Base-by-base conservation (phyloP, 1,284 basidiomycete species). In the Tylopilus sp. region DNA sequence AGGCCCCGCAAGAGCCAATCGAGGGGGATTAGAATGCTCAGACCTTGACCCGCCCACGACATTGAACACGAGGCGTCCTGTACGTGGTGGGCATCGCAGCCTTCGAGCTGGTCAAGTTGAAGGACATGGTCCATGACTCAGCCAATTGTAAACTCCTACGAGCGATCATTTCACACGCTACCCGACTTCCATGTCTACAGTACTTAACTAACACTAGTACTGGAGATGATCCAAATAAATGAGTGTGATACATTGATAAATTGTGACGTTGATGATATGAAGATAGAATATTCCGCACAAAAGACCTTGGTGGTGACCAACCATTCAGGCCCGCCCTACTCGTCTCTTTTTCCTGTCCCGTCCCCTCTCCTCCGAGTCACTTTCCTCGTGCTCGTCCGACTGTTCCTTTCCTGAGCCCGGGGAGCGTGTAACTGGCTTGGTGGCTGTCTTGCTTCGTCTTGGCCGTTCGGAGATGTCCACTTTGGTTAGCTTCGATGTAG, bases 1-100 rank as follows among this genome's bases (percentile, higher is more conserved):
- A 68, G 77, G 67, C 78, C 54, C 76, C 36, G 77, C 76, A 32
- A 77, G 72, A 66, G 74, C 76, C 76, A n/a, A 77, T 77, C 77
- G 18, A 67, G 66, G 74, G 69, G 65, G 76, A 78, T 69, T 62
- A 10, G 2, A 7, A 78, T 67, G 56, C 78, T 79, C 76, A 79
- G 78, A 77, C 78, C 77, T 77, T 80, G 63, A 67, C 77, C 75
- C 68, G 74, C 73, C 77, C 75, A 29, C 29, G 29, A 79, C 7
- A 39, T 33, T 6, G 53, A 66, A 71, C 58, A 62, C 6, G 0
- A 47, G 33, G 10, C 61, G 38, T 68, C 72, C 67, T 65, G 53
- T 79, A 53, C 59, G 74, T 68, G 62, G 68, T 77, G 76, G 76
- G 73, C 70, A 62, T 69, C 60, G 74, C 62, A 62, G 72, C 75